phyloP scores from a whole-genome alignment of 1,139 yeast species.

The Nadsonia starkeyi-henricii region DNA sequence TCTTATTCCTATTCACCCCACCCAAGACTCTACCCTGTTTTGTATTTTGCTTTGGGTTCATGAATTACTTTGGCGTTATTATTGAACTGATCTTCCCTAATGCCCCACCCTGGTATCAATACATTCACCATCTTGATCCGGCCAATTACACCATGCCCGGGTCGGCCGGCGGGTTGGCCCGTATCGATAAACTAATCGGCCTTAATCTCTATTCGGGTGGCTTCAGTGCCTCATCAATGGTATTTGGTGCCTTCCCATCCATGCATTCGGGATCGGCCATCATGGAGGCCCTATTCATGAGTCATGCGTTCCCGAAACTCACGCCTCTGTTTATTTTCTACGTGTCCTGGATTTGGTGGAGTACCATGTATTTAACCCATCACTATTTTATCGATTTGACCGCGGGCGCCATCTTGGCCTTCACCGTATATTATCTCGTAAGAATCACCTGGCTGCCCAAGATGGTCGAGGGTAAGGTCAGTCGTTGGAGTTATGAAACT shows the following conservation, averaged over 20 bases:
- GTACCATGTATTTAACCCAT: constrained; percentile 92
- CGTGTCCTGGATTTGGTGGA: constrained; percentile 94
- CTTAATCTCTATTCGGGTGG: constrained; percentile 77
- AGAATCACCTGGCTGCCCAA: constrained; percentile 67
- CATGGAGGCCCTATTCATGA: constrained; percentile 78
- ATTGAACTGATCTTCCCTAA: constrained; percentile 79
- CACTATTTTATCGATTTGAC: constrained; percentile 87
- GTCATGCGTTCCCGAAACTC: constrained; percentile 64
- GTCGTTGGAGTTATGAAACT: constrained; percentile 71
- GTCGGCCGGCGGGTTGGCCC: constrained; percentile 89
- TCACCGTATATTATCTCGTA: constrained; percentile 56
- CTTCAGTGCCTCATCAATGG: constrained; percentile 77
- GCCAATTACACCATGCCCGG: constrained; percentile 91
- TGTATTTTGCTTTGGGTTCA: constrained; percentile 94
- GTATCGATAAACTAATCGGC: constrained; percentile 74
- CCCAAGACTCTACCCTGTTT: constrained; percentile 79
- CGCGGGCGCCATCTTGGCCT: constrained; percentile 74
- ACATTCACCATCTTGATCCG: constrained; percentile 69
- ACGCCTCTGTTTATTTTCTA: constrained; percentile 55
- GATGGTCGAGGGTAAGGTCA: constrained; percentile 43
- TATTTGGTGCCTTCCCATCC: constrained; percentile 97
- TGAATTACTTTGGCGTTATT: constrained; percentile 77
- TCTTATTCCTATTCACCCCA: constrained; percentile 79
- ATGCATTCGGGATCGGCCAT: constrained; percentile 88
- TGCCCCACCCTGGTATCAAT: constrained; percentile 98